These are phyloP conservation scores for Polygonum maritimum DNA, from an alignment of 148 eudicot species.

Conservation along the genomic window DNA sequence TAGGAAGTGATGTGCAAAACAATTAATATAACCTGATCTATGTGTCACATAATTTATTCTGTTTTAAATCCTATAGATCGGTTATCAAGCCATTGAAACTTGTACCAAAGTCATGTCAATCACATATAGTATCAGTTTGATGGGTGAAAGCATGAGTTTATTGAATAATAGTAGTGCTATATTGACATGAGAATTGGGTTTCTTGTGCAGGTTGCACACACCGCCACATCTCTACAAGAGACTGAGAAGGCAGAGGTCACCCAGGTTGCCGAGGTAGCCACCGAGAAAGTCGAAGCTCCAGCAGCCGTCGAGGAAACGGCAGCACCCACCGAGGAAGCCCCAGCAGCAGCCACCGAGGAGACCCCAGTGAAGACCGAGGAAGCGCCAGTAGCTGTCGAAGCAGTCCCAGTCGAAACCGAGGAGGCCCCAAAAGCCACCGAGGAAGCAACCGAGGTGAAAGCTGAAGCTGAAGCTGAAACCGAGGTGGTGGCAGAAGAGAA, in stretches of 20 bases:
- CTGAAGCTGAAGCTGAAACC: neutral
- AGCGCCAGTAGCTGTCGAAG: neutral
- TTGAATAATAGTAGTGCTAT: neutral
- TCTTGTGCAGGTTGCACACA: constrained; percentile 11
- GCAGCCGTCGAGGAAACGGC: neutral
- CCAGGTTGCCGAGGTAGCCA: neutral
- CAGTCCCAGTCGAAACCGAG: neutral
- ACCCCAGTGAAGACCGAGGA: neutral
- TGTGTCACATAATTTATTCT: neutral
- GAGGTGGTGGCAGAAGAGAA: neutral
- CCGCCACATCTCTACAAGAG: constrained; percentile 6
- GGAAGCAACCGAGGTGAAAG: neutral
- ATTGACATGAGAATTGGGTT: neutral
- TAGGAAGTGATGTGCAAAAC: neutral
- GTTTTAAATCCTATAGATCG: neutral
- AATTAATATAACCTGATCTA: neutral
- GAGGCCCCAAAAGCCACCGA: neutral
- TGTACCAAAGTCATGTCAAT: neutral
- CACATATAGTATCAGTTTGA: neutral
- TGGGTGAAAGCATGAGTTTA: neutral
- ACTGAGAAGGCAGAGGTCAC: constrained; percentile 1
- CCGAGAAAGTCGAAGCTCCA: constrained; percentile 1
- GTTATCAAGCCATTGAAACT: too few species aligned
- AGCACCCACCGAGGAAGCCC: neutral
- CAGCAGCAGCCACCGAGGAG: neutral